Conservation (phyloP, 108 stramenopile genomes). For the Cyclotella distinguenda region DNA sequence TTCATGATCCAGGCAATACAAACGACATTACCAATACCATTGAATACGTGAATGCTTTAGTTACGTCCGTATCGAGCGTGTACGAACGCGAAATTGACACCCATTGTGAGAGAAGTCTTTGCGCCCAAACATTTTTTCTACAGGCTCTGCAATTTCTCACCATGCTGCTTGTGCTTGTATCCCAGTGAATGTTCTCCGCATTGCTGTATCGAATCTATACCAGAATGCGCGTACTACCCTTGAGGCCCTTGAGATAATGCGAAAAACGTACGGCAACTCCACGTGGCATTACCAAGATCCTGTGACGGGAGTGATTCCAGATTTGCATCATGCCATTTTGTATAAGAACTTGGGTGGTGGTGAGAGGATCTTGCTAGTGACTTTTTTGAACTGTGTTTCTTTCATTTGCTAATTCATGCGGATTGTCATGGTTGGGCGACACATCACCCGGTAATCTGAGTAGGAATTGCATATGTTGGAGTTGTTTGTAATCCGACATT, state of each 20-base stretch:
- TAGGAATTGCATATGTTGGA: no score
- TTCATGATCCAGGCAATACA: slow-evolving; percentile 1
- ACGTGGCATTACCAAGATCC: slow-evolving; percentile 11
- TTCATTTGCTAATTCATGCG: no score
- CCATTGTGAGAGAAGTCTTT: slow-evolving; percentile 9
- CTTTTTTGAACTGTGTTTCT: no score
- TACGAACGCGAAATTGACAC: slow-evolving; percentile 29
- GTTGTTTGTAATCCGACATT: no score
- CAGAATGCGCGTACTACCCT: neutral
- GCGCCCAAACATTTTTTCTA: neutral
- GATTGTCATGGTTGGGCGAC: no score
- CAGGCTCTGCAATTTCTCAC: neutral
- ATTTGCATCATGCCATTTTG: slow-evolving; percentile 13
- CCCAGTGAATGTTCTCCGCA: slow-evolving; percentile 14
- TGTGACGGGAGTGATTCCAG: neutral
- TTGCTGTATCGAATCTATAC: slow-evolving; percentile 1
- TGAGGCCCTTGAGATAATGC: slow-evolving; percentile 4
- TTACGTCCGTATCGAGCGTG: slow-evolving; percentile 2
- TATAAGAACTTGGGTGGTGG: slow-evolving; percentile 1
- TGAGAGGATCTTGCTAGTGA: neutral
- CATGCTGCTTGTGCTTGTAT: neutral
- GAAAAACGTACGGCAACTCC: neutral
- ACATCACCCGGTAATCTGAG: no score
- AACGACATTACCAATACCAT: slow-evolving; percentile 5
- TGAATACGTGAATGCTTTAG: slow-evolving; percentile 16